phyloP scores from a whole-genome alignment of 1,139 yeast species.

The Debaryomyces udenii region DNA sequence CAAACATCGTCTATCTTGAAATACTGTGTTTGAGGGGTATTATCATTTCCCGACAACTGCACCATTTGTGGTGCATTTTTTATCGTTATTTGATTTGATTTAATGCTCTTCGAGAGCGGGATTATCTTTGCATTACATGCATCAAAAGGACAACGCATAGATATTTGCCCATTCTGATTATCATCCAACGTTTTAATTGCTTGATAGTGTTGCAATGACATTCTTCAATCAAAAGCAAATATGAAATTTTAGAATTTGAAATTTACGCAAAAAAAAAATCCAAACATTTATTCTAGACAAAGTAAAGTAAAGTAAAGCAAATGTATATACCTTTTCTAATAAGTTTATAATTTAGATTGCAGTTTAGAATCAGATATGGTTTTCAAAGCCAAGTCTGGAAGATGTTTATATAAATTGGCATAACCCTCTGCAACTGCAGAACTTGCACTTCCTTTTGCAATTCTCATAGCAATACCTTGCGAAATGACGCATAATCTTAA shows the following conservation, averaged over 20 bases:
- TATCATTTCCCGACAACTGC: conserved; percentile 9
- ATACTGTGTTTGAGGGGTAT: conserved; percentile 24
- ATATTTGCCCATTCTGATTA: conserved; percentile 8
- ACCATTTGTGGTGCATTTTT: conserved; percentile 38
- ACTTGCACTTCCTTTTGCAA: conserved; percentile 60
- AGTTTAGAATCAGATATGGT: conserved; percentile 14
- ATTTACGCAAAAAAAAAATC: too few relatives aligned
- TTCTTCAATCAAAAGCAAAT: background rate
- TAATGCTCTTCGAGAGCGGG: conserved; percentile 23
- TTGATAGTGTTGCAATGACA: conserved; percentile 8
- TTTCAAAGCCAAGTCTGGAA: conserved; percentile 42
- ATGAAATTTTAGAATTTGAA: too few relatives aligned
- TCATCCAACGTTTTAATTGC: background rate
- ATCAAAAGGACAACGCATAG: conserved; percentile 40
- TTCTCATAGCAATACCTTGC: conserved; percentile 70
- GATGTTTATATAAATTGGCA: conserved; percentile 46
- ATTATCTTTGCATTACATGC: conserved; percentile 42
- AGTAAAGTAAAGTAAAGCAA: too few relatives aligned
- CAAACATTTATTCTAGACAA: too few relatives aligned
- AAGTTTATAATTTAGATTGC: conserved; percentile 3
- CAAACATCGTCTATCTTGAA: conserved; percentile 58
- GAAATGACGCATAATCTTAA: conserved; percentile 61
- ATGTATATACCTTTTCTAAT: background rate
- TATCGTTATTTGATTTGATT: conserved; percentile 18
- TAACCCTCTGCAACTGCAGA: conserved; percentile 55